A percentile compares a stretch with the other conserved stretches of the same genome.
Conservation (phyloP, 495 filamentous ascomycete genomes). For the Podospora comata region DNA sequence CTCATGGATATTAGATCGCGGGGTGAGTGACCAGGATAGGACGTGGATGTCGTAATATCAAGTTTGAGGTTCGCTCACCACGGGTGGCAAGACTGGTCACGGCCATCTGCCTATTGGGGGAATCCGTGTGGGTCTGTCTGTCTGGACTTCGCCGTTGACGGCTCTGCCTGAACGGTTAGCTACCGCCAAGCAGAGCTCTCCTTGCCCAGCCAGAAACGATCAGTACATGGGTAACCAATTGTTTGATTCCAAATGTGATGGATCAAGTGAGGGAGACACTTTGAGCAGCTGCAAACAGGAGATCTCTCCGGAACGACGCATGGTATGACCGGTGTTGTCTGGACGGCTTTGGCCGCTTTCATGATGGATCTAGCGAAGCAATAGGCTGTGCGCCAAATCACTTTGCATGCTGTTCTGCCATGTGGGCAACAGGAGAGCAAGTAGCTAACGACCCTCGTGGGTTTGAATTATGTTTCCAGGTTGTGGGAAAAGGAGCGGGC, state of each 20-base stretch:
- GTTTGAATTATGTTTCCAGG: not conserved
- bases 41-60: not conserved
- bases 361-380: not conserved
- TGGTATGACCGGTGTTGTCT: not conserved
- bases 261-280: not conserved
- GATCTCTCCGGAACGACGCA: not conserved
- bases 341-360: not conserved
- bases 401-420: not conserved
- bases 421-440: not conserved
- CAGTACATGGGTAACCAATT: conserved; percentile 5
- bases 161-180: not conserved
- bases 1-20: not conserved
- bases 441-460: not conserved
- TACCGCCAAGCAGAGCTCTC: not conserved
- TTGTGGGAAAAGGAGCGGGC: not conserved
- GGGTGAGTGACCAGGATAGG: not conserved
- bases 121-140: not conserved
- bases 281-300: not conserved
- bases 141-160: not conserved
- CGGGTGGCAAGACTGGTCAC: not conserved
- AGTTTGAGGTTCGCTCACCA: not conserved
- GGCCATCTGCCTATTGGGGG: not conserved
- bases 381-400: not conserved
- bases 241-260: conserved; percentile 9
- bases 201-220: not conserved